Base-by-base conservation (phyloP, 768 basidiomycete genomes). In the Trametes coccinea region DNA sequence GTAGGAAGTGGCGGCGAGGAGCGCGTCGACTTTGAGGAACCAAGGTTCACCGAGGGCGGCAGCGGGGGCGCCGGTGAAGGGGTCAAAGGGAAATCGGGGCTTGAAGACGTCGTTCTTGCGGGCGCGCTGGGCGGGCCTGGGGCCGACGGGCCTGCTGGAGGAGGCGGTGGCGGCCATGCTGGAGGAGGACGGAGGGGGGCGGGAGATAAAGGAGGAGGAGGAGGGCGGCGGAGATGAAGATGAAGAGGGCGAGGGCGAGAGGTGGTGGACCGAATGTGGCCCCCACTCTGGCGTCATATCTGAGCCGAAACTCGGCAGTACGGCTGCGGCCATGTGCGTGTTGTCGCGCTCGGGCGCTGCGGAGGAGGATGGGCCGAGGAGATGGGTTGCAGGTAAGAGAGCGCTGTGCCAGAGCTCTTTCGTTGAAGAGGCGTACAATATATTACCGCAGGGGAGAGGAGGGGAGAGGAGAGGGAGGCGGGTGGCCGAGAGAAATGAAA, bases 41-140 rank as follows among this genome's bases (percentile, higher is more conserved):
- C 67, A 77, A 31, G 65, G 75, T 64, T 71, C 71, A 30, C 70
- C 68, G 39, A 70, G 65, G 43, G 58, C 46, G 40, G 53, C 50
- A 56, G 67, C 53, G 57, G 66, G 51, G 46, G 60, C 33, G 33
- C 65, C 60, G 27, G 67, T 66, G 64, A 77, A 77, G 16, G 76
- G 77, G 64, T 77, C 75, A 52, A 67, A 55, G 10, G 76, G 77
- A 45, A 75, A 69, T 29, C 69, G 70, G 10, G 76, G 72, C 30
- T 67, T 70, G 71, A 77, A 76, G 48, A 64, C 63, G 53, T 71
- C 70, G n/a, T 22, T 37, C 10, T 69, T 57, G 45, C 61, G 63
- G 5, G 59, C 9, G 43, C 62, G 61, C 13, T 31, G 59, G 10
- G 45, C 2, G 11, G 37, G 50, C 2, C 30, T 31, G 34, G 58